Percentiles rank a stretch among this genome's conserved stretches.
Conservation (phyloP, 2,329 filamentous ascomycete genomes). For the Didymella segeticola region DNA sequence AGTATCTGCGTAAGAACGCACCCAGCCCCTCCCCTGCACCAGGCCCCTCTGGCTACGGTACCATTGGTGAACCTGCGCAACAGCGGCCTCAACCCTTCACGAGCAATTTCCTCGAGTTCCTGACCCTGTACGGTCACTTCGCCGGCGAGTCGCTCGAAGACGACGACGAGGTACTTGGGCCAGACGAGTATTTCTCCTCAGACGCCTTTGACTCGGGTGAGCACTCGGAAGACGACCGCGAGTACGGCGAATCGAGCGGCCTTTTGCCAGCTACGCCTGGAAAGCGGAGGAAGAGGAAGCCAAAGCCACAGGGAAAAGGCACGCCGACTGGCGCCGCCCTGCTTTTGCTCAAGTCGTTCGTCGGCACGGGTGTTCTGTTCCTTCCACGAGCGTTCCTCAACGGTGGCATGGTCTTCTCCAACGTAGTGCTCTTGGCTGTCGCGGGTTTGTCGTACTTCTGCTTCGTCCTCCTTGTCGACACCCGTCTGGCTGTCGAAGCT, state of each 20-base stretch:
- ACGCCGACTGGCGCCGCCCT: constrained; percentile 80
- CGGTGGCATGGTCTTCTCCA: constrained; percentile 97
- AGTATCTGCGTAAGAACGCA: constrained; percentile 82
- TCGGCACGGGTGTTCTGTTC: constrained; percentile 94
- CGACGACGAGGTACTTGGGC: constrained; percentile 86
- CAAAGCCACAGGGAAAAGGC: constrained; percentile 78
- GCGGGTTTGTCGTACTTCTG: constrained; percentile 93
- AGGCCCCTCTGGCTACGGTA: constrained; percentile 54
- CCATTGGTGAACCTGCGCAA: constrained; percentile 30
- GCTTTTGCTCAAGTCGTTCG: constrained; percentile 94
- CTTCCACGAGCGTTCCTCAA: constrained; percentile 92
- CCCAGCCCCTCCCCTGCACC: constrained; percentile 63
- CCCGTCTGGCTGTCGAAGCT: constrained; percentile 83
- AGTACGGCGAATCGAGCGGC: constrained; percentile 87
- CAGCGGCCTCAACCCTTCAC: constrained; percentile 64
- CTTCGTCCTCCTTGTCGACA: constrained; percentile 91
- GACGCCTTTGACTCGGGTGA: constrained; percentile 68
- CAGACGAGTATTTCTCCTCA: constrained; percentile 90
- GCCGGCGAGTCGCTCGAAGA: constrained; percentile 96
- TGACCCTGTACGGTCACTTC: constrained; percentile 95
- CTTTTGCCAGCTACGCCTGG: constrained; percentile 67
- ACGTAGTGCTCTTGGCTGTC: constrained; percentile 84
- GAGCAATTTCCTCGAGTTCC: constrained; percentile 92
- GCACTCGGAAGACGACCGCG: constrained; percentile 64
- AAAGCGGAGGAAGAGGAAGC: constrained; percentile 76